Conservation (phyloP, 257 asterid genomes). For the Salvia splendens region DNA sequence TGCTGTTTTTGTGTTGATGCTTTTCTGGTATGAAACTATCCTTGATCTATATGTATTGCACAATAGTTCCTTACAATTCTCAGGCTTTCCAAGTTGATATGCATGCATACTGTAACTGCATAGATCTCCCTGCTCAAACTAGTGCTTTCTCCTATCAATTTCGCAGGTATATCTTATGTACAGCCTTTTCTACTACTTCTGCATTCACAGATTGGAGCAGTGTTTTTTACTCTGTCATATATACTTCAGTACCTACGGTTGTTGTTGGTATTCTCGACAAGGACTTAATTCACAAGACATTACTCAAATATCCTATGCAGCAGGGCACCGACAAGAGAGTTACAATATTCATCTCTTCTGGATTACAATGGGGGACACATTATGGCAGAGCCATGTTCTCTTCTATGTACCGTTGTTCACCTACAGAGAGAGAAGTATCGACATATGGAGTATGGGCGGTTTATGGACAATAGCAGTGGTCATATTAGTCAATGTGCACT, state of each 20-base stretch:
- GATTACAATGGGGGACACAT: slow-evolving; percentile 89
- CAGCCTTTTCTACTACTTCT: slow-evolving; percentile 93
- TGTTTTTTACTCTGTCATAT: slow-evolving; percentile 85
- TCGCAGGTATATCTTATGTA: slow-evolving; percentile 80
- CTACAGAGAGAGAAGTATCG: slow-evolving; percentile 76
- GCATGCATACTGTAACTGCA: not conserved
- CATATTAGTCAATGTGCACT: slow-evolving; percentile 80
- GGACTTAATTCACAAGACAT: slow-evolving; percentile 80
- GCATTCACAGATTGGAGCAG: slow-evolving; percentile 98
- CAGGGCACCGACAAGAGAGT: slow-evolving; percentile 92
- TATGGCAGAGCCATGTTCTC: slow-evolving; percentile 98
- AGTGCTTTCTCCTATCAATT: slow-evolving; percentile 18
- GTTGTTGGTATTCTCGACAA: slow-evolving; percentile 95
- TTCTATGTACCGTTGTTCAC: slow-evolving; percentile 76
- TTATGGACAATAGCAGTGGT: slow-evolving; percentile 96
- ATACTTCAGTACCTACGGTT: slow-evolving; percentile 91
- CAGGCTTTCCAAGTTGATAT: slow-evolving; percentile 10
- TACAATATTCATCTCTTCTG: slow-evolving; percentile 89
- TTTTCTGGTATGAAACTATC: slow-evolving; percentile 71
- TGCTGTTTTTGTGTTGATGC: slow-evolving; percentile 97
- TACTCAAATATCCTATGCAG: slow-evolving; percentile 81
- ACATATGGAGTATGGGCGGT: slow-evolving; percentile 98
- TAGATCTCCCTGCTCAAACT: slow-evolving; percentile 7
- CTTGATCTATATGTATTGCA: slow-evolving; percentile 15
- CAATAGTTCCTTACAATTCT: slow-evolving; percentile 20